phyloP scores from a whole-genome alignment of 2,329 filamentous ascomycete species.

The Alternaria sp. region DNA sequence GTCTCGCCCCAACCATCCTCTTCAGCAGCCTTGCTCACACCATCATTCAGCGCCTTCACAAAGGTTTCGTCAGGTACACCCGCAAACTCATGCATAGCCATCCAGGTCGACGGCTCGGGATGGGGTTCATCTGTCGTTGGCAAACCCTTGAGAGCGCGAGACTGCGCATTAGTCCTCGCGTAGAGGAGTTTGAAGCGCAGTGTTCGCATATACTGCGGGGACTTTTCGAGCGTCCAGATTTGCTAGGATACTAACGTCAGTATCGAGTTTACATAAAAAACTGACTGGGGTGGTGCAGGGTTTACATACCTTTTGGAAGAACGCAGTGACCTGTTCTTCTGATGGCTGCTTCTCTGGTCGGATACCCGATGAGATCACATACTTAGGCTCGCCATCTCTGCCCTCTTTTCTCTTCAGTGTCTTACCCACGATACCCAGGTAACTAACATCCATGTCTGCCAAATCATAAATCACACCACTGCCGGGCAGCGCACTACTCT shows the following conservation, averaged over 20 bases:
- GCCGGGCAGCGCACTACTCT: slow-evolving; percentile 40
- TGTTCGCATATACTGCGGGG: slow-evolving; percentile 29
- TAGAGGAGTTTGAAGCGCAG: slow-evolving; percentile 31
- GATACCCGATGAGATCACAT: slow-evolving; percentile 25
- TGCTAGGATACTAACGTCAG: slow-evolving; percentile 10
- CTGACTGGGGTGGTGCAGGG: too few species aligned
- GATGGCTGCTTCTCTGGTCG: slow-evolving; percentile 16
- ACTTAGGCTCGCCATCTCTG: neutral
- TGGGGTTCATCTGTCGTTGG: slow-evolving; percentile 28
- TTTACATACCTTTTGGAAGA: slow-evolving; percentile 17
- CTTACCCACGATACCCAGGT: slow-evolving; percentile 22
- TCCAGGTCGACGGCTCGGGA: slow-evolving; percentile 34
- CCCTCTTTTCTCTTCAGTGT: slow-evolving; percentile 14
- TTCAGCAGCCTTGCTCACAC: neutral
- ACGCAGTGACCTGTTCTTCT: slow-evolving; percentile 18
- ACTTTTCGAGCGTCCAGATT: slow-evolving; percentile 15
- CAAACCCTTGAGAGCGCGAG: slow-evolving; percentile 35
- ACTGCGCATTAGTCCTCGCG: slow-evolving; percentile 40
- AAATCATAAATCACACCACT: slow-evolving; percentile 36
- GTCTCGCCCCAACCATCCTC: neutral
- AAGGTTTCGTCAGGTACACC: slow-evolving; percentile 8
- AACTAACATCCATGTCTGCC: slow-evolving; percentile 39
- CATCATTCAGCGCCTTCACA: slow-evolving; percentile 14
- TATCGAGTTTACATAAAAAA: neutral
- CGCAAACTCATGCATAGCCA: slow-evolving; percentile 37